Conservation (phyloP, 345 rosid species). For the Ceriops zippeliana region DNA sequence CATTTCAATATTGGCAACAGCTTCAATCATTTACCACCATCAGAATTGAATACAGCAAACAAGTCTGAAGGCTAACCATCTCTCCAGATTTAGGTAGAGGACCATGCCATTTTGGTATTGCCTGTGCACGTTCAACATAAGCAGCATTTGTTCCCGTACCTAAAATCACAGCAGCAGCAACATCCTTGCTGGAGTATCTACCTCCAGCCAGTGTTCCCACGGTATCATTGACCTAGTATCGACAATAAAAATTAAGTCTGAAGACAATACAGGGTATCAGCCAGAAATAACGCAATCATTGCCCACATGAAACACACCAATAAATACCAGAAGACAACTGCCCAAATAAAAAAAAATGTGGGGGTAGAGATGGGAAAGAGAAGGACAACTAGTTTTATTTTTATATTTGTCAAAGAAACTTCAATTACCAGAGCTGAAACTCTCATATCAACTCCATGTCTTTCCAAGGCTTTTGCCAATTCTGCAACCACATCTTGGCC, state of each 20-base stretch:
- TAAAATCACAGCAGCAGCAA: conserved; percentile 77
- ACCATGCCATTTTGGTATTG: conserved; percentile 95
- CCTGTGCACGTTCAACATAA: conserved; percentile 81
- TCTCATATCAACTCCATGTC: conserved; percentile 65
- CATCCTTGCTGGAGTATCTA: conserved; percentile 68
- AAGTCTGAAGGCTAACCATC: conserved; percentile 51
- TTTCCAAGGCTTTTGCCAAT: conserved; percentile 71
- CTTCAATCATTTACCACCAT: neutral
- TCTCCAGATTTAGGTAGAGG: conserved; percentile 75
- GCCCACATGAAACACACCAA: neutral
- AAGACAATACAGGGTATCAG: neutral
- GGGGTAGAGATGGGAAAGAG: no score
- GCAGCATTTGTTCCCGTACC: conserved; percentile 99
- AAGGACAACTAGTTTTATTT: no score
- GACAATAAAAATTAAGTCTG: neutral
- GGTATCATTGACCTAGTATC: conserved; percentile 83
- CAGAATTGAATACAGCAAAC: neutral
- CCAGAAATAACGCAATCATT: neutral
- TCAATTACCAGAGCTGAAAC: conserved; percentile 82
- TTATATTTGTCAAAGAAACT: neutral
- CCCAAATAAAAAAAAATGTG: neutral
- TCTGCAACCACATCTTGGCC: conserved; percentile 83
- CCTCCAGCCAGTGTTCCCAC: conserved; percentile 98
- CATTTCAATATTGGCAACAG: conserved; percentile 9
- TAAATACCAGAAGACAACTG: neutral